Conservation (phyloP, 306 rosid genomes). For the Luffa acutangula region DNA sequence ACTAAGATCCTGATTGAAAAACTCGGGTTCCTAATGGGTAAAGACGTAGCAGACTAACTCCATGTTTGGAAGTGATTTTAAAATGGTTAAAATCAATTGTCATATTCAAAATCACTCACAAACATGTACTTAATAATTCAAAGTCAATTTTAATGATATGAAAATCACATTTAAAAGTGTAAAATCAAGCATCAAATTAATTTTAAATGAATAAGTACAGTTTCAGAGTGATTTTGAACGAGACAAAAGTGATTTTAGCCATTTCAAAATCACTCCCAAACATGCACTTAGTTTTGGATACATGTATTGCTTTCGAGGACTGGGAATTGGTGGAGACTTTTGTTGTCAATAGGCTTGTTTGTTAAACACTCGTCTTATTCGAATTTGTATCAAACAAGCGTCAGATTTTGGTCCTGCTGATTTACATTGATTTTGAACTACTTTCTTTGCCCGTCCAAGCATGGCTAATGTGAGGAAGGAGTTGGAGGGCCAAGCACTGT, state of each 20-base stretch:
- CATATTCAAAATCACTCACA: no score
- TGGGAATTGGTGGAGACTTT: conserved; percentile 68
- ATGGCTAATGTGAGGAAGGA: conserved; percentile 49
- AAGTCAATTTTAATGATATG: no score
- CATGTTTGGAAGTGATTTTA: no score
- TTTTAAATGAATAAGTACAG: no score
- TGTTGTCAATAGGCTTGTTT: conserved; percentile 42
- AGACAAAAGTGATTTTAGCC: no score
- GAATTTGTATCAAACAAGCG: conserved; percentile 45
- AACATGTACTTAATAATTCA: no score
- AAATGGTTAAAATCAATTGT: no score
- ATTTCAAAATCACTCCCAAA: no score
- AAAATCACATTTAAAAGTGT: no score
- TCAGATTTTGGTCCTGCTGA: conserved; percentile 52
- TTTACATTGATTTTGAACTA: conserved; percentile 52
- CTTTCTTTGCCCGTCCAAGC: conserved; percentile 47
- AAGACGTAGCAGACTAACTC: conserved; percentile 38
- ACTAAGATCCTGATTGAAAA: conserved; percentile 33
- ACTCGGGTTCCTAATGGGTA: conserved; percentile 31
- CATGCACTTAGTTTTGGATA: conserved; percentile 69
- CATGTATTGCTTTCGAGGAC: conserved; percentile 44
- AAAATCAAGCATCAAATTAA: no score
- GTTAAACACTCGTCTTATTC: conserved; percentile 36
- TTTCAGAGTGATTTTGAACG: no score
- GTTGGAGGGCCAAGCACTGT: conserved; percentile 65